These are phyloP conservation scores for Pyrenophora graminea DNA, from an alignment of 2,329 filamentous ascomycete genomes.

Conservation along the genomic window DNA sequence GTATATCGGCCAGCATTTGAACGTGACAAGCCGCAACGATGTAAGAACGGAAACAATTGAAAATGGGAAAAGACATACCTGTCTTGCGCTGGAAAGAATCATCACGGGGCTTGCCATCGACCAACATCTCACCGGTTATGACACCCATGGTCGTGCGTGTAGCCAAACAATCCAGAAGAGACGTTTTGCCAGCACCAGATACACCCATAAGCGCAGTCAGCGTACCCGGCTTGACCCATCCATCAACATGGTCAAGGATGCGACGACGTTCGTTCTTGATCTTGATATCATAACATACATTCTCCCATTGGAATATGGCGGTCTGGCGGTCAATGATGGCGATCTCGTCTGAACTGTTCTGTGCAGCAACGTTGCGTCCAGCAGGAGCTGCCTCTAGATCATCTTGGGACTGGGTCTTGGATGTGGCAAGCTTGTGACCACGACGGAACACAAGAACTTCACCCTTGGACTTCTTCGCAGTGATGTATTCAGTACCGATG, in stretches of 20 bases:
- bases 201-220: conserved; percentile 86
- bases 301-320: conserved; percentile 82
- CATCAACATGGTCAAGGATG: conserved; percentile 83
- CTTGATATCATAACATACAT: conserved; percentile 78
- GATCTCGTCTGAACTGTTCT: conserved; percentile 44
- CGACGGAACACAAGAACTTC: conserved; percentile 57
- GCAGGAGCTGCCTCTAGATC: conserved; percentile 48
- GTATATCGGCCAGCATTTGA: too few species aligned
- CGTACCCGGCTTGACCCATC: conserved; percentile 92
- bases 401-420: conserved; percentile 53
- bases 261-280: conserved; percentile 77
- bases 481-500: conserved; percentile 52
- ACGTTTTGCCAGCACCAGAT: conserved; percentile 92
- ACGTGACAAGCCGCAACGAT: too few species aligned
- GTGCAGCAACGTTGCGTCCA: conserved; percentile 38
- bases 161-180: conserved; percentile 82
- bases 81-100: conserved; percentile 88
- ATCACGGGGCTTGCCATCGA: conserved; percentile 74
- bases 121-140: conserved; percentile 84
- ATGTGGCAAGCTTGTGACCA: conserved; percentile 48
- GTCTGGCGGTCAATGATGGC: conserved; percentile 65
- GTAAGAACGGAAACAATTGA: too few species aligned
- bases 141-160: conserved; percentile 87
- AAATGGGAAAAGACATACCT: conserved; percentile 50
- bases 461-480: conserved; percentile 56